Evolutionary conservation across 305 asterid species (phyloP), one percentile per base, ranked within the genome.

Genomic region (Solanum hybrid): DNA sequence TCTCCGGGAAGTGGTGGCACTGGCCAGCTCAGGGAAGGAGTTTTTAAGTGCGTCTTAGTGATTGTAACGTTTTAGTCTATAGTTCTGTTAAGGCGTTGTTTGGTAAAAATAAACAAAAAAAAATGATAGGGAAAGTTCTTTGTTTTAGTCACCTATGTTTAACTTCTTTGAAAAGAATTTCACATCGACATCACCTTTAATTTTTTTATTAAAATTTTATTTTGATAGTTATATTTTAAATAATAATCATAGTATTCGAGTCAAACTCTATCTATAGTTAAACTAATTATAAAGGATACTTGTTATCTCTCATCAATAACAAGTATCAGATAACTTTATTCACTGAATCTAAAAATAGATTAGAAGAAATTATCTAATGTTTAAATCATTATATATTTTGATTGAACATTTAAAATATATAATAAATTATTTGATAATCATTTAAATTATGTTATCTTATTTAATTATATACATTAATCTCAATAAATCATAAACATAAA

Each of bases 11-110:
- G 26, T 27, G 86, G 86, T 40, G 86, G 36, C 86, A 80, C 86
- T 27, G 86, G 72, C 87, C 38, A 82, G 87, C 87, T 82, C 66
- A 42, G 36, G 87, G 71, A 82, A 82, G 72, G 87, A 80, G 86
- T 75, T 75, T 27, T 42, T 31, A 46, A 81, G 72, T 42, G 87
- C 12, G 71, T 29, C n/a, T 38, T 80, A 82, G 72, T 82, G 87
- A 84, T 84, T 4, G 76, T 27, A 34, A 82, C 73, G 87, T 51
- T 51, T 38, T 80, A 32, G 11, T 46, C 29, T 8, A 2, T 46
- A 29, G 31, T 82, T 82, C 73, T 27, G 60, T 9, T 82, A 81
- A 81, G 69, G 37, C 69, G 16, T 26, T 81, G 66, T 81, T 82
- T 42, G 87, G 37, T 82, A 46, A 82, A 64, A 82, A 16, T 27